phyloP scores from a whole-genome alignment of 192 early-diverging fungal species.

The Physocladia obscura region DNA sequence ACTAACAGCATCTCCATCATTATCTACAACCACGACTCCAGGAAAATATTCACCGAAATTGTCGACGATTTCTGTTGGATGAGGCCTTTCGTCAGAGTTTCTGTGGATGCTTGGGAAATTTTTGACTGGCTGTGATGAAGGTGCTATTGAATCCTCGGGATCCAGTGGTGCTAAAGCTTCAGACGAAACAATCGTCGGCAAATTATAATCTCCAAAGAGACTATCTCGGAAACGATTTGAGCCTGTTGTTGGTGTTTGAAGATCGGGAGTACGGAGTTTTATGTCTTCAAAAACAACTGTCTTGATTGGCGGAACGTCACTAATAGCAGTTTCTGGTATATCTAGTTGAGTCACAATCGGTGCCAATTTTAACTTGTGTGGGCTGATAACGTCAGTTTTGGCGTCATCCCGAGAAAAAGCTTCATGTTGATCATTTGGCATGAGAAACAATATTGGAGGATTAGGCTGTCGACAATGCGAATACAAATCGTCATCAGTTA shows the following conservation, averaged over 20 bases:
- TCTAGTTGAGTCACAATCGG: neutral
- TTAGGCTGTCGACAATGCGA: neutral
- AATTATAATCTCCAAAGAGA: neutral
- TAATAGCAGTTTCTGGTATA: neutral
- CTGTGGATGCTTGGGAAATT: neutral
- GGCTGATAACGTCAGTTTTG: neutral
- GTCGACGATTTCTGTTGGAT: neutral
- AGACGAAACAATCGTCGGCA: neutral
- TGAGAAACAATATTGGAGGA: neutral
- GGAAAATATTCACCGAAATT: slow-evolving; percentile 6
- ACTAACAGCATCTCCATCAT: neutral
- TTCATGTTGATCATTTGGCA: neutral
- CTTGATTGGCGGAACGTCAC: neutral
- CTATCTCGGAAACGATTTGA: neutral
- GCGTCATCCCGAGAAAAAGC: neutral
- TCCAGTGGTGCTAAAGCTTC: neutral
- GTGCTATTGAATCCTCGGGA: neutral
- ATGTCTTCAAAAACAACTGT: neutral
- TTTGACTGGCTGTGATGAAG: neutral
- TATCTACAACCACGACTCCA: neutral
- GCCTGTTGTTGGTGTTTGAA: neutral
- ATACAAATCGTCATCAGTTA: slow-evolving; percentile 7
- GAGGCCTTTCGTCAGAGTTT: neutral
- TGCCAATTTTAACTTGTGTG: neutral
- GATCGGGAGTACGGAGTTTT: neutral